Evolutionary conservation across 2,329 filamentous ascomycete species (phyloP).

Genomic region (Hortaea werneckii): DNA sequence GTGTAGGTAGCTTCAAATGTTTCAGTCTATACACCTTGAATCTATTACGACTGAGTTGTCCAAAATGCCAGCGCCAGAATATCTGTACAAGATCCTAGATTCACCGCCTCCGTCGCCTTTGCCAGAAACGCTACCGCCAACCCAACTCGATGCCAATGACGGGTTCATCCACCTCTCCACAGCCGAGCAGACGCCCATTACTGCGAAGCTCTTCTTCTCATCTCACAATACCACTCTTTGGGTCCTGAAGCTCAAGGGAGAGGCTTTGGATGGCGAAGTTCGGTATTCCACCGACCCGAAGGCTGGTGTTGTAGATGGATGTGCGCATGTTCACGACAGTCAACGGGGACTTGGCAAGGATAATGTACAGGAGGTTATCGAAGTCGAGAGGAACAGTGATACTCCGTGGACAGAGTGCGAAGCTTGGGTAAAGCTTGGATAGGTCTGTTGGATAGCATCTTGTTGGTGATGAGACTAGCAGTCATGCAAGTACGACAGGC

Average conservation of each 20-base stretch:
- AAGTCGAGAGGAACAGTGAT: neutral
- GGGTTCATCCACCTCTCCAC: slow-evolving; percentile 21
- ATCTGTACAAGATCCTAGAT: slow-evolving; percentile 24
- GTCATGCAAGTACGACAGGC: too few relatives aligned
- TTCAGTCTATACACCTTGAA: too few relatives aligned
- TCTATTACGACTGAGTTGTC: too few relatives aligned
- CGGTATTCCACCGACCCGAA: neutral
- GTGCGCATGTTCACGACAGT: neutral
- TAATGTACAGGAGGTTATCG: neutral
- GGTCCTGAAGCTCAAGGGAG: slow-evolving; percentile 11
- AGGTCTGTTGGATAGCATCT: too few relatives aligned
- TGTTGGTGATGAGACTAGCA: too few relatives aligned
- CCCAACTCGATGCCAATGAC: slow-evolving; percentile 16
- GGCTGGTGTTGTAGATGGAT: neutral
- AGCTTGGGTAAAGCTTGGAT: too few relatives aligned
- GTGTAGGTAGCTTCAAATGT: too few relatives aligned
- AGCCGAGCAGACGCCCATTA: slow-evolving; percentile 18
- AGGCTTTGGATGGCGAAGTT: neutral
- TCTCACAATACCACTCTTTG: slow-evolving; percentile 9
- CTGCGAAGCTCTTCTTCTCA: slow-evolving; percentile 19
- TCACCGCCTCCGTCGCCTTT: slow-evolving; percentile 12
- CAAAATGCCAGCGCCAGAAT: slow-evolving; percentile 1
- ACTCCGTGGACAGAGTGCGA: neutral
- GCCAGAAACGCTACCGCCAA: slow-evolving; percentile 14
- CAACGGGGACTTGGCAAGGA: neutral